A percentile compares a stretch with the other conserved stretches of the same genome.
phyloP scores from a whole-genome alignment of 169 alveolate genomes.

The Amoebophrya sp. region DNA sequence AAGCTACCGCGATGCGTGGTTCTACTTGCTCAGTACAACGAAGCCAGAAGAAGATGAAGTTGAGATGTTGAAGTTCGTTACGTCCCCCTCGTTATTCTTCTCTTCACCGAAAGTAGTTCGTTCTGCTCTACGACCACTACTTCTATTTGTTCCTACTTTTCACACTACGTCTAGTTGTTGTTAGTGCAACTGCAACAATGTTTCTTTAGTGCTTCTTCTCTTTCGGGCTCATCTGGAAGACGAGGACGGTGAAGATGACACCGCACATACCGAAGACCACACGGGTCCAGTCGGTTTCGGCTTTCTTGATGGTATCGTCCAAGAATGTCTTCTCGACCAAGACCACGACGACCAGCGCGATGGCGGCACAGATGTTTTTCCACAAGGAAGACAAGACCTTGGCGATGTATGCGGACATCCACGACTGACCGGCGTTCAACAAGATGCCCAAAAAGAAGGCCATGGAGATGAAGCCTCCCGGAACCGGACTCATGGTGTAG shows the following conservation, averaged over 20 bases:
- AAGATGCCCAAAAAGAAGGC: not conserved
- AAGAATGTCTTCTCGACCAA: not conserved
- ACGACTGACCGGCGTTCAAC: conserved; percentile 2
- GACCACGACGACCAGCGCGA: conserved; percentile 2
- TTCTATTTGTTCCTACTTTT: not conserved
- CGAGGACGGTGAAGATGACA: not conserved
- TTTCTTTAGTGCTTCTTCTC: not conserved
- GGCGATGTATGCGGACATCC: conserved; percentile 25
- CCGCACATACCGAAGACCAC: not conserved
- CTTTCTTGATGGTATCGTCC: not conserved
- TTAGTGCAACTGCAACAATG: no score
- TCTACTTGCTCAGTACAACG: no score
- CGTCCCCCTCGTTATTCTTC: no score
- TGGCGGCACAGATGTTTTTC: conserved; percentile 19
- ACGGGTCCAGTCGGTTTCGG: not conserved
- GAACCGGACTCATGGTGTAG: not conserved
- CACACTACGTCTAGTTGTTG: not conserved
- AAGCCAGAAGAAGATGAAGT: no score
- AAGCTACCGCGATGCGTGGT: no score
- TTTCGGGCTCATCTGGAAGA: conserved; percentile 18
- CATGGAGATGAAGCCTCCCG: not conserved
- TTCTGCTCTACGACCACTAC: no score
- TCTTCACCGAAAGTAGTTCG: no score
- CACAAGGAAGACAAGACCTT: not conserved
- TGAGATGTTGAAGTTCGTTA: no score